Conservation (phyloP, 2,329 filamentous ascomycete species). For the Diaporthe aspalathi region DNA sequence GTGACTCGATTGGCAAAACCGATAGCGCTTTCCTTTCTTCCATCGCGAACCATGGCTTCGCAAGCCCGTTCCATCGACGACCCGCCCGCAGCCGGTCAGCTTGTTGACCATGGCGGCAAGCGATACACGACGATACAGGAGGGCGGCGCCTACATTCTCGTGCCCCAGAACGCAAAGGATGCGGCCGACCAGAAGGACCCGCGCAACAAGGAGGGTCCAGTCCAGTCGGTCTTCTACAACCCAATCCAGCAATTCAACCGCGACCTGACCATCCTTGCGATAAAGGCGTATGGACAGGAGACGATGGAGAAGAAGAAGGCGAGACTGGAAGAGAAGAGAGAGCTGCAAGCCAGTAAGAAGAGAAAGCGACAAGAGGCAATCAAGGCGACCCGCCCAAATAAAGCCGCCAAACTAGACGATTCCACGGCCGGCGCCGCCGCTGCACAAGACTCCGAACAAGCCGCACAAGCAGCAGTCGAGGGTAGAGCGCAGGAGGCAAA, state of each 20-base stretch:
- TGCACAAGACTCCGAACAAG: neutral
- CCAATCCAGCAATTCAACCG: slow-evolving; percentile 99
- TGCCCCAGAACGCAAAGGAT: slow-evolving; percentile 55
- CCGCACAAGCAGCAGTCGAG: neutral
- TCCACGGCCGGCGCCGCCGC: slow-evolving; percentile 27
- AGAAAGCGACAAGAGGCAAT: slow-evolving; percentile 56
- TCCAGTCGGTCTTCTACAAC: slow-evolving; percentile 95
- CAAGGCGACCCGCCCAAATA: slow-evolving; percentile 9
- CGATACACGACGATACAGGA: slow-evolving; percentile 65
- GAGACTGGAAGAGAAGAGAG: slow-evolving; percentile 57
- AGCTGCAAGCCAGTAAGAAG: slow-evolving; percentile 53
- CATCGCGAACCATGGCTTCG: slow-evolving; percentile 42
- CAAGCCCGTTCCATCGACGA: slow-evolving; percentile 41
- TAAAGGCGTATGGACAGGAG: slow-evolving; percentile 87
- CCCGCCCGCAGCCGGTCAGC: slow-evolving; percentile 48
- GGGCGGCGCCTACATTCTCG: slow-evolving; percentile 67
- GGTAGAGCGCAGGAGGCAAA: neutral
- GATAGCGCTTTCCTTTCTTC: neutral
- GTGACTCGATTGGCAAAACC: slow-evolving; percentile 3
- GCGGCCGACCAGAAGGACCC: slow-evolving; percentile 48
- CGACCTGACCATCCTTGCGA: slow-evolving; percentile 91
- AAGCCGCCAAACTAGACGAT: slow-evolving; percentile 31
- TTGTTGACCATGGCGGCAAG: slow-evolving; percentile 56
- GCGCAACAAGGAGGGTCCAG: slow-evolving; percentile 63
- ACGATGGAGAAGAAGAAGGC: slow-evolving; percentile 32